A percentile compares a stretch with the other conserved stretches of the same genome.
phyloP scores from a whole-genome alignment of 441 rosid species.

The Gossypium davidsonii region DNA sequence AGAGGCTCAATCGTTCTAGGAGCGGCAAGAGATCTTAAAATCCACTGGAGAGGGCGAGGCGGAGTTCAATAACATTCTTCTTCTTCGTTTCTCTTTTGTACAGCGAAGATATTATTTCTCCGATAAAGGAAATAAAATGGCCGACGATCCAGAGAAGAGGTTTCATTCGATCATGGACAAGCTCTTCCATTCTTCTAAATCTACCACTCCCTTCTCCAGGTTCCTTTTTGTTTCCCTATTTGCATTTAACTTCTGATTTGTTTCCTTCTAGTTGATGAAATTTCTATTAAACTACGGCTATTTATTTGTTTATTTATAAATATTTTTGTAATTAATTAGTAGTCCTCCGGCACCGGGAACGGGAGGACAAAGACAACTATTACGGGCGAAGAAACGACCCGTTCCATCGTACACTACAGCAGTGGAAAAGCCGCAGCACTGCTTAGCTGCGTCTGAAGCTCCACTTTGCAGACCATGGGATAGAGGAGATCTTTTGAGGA shows the following conservation, averaged over 20 bases:
- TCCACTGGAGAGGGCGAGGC: too few species aligned
- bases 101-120: not conserved
- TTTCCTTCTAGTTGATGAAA: not conserved
- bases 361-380: constrained; percentile 16
- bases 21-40: too few species aligned
- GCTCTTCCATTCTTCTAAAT: constrained; percentile 45
- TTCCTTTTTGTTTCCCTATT: constrained; percentile 6
- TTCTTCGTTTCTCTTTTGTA: not conserved
- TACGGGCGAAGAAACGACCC: constrained; percentile 53
- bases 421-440: constrained; percentile 34
- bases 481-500: constrained; percentile 80
- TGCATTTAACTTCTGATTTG: not conserved
- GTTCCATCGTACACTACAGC: constrained; percentile 46
- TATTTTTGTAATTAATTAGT: not conserved
- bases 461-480: constrained; percentile 88
- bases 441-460: constrained; percentile 24
- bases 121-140: constrained; percentile 26
- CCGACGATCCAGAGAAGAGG: constrained; percentile 55
- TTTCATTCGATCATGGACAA: constrained; percentile 65
- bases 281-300: not conserved
- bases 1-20: too few species aligned
- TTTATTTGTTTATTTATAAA: not conserved
- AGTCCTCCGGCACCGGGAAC: constrained; percentile 28
- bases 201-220: constrained; percentile 39
- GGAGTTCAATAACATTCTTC: too few species aligned